Percentiles rank a stretch among this genome's conserved stretches.
Evolutionary conservation across 1,284 basidiomycete genomes (phyloP).

Genomic region (Melampsora larici-populina): DNA sequence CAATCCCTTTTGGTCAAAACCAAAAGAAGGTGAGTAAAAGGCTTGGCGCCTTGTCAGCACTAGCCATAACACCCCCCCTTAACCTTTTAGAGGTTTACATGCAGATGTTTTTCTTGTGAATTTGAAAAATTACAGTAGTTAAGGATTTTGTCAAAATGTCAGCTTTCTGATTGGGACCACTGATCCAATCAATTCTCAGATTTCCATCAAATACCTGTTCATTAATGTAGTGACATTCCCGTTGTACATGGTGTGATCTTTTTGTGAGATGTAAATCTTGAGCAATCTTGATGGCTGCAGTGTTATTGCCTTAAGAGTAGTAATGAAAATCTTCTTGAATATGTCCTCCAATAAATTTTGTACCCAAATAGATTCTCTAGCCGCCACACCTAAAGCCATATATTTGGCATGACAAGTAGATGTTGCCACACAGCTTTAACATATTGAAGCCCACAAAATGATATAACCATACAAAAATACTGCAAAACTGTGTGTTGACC

Average conservation of each 20-base stretch:
- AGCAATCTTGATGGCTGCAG: background rate
- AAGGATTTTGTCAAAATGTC: background rate
- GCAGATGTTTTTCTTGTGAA: background rate
- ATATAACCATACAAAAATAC: background rate
- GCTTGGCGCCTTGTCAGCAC: too few species aligned
- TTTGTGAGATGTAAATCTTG: background rate
- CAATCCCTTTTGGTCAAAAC: too few species aligned
- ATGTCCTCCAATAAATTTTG: background rate
- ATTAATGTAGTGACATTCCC: too few species aligned
- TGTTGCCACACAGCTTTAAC: background rate
- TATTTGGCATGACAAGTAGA: background rate
- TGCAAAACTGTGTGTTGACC: background rate
- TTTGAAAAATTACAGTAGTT: background rate
- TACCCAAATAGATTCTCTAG: background rate
- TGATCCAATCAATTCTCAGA: too few species aligned
- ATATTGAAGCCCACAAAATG: background rate
- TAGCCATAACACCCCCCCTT: too few species aligned
- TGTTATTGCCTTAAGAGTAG: background rate
- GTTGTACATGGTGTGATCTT: background rate
- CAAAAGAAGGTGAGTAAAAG: too few species aligned
- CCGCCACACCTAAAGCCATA: too few species aligned
- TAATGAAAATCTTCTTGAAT: too few species aligned
- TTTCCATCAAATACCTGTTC: too few species aligned
- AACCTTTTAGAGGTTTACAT: too few species aligned
- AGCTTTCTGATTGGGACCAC: too few species aligned